Evolutionary conservation across 257 asterid species (phyloP), one percentile per base, ranked within the genome.

Genomic region (Fraxinus cuspidata): DNA sequence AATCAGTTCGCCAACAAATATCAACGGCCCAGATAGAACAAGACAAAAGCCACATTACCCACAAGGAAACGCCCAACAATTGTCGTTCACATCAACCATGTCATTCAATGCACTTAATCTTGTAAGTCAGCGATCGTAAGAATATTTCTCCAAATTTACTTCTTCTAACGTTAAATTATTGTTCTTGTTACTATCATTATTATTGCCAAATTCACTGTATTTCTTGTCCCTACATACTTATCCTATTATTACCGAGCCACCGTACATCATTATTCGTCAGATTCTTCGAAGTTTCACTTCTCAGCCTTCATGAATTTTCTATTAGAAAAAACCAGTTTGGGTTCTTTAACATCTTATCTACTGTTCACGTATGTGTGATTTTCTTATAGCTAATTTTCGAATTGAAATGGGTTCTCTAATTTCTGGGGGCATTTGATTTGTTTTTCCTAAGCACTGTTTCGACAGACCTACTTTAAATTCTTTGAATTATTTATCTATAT

Each of bases 271-370:
- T 38, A 66, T 31, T 81, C 76, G 27, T 80, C 83, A 68, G 87
- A 77, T 72, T 82, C 86, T 72, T 78, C 69, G 10, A 34, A 82
- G 88, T 84, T 86, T 73, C 76, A 51, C 66, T 73, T 76, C 79
- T 81, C 73, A 9, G 12, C 78, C 27, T 77, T 79, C 70, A 77
- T 56, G 65, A n/a, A 18, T 75, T 78, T 81, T 51, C 12, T 58
- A n/a, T 63, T 47, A 49, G 51, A 74, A 58, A 72, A 70, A 75
- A 76, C 81, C 85, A 47, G 66, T 68, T 53, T 64, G 71, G 28
- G 6, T 56, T 70, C 51, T 60, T 70, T 40, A 35, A 58, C 34
- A 4, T 58, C 73, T 72, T 21, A 0, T 38, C 34, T 29, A 44
- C 67, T 79, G 29, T 66, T 11, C 49, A n/a, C 34, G 28, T 66